These are phyloP conservation scores for Nakaseomyces glabratus DNA, from an alignment of 1,139 yeast species.

Conservation along the genomic window DNA sequence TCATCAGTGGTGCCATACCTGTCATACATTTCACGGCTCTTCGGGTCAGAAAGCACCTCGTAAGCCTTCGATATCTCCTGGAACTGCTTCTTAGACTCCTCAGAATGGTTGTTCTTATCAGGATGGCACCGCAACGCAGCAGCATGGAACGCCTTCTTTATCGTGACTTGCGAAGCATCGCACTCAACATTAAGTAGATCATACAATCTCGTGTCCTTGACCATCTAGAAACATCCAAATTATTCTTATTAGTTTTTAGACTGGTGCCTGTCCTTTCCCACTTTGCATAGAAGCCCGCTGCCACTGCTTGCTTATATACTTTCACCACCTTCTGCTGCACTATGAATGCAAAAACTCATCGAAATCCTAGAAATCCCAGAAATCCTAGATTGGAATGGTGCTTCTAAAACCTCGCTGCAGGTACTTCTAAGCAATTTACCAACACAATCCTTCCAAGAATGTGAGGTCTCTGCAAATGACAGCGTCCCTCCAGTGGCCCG, in stretches of 20 bases:
- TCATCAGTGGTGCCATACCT: constrained; percentile 46
- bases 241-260: no score
- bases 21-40: constrained; percentile 49
- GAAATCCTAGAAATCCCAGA: not conserved
- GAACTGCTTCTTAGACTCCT: constrained; percentile 49
- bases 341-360: not conserved
- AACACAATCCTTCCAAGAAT: no score
- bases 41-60: constrained; percentile 45
- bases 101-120: constrained; percentile 47
- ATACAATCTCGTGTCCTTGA: constrained; percentile 18
- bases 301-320: not conserved
- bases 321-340: not conserved
- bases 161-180: constrained; percentile 35
- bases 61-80: constrained; percentile 55
- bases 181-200: constrained; percentile 30
- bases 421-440: no score
- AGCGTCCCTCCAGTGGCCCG: not conserved
- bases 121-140: constrained; percentile 59
- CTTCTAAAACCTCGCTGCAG: not conserved
- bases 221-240: no score
- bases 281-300: not conserved
- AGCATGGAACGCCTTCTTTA: constrained; percentile 54
- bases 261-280: not conserved
- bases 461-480: not conserved
- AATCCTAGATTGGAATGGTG: not conserved